Evolutionary conservation across 768 basidiomycete genomes (phyloP), one percentile per base, ranked within the genome.

Genomic region (Agrocybe praecox): DNA sequence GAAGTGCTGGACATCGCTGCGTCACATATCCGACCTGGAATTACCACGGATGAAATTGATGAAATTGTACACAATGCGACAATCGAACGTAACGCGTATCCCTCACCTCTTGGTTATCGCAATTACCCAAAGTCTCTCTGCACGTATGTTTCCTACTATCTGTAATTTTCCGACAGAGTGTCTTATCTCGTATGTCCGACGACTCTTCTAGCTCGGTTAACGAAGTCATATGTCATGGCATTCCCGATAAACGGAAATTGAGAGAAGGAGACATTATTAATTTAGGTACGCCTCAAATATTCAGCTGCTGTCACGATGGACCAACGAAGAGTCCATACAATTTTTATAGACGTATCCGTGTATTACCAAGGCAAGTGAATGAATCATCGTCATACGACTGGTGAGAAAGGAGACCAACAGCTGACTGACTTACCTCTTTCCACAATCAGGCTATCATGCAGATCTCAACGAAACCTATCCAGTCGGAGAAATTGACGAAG

Each of bases 181-280:
- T 19, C 49, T 29, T 22, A 44, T 36, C 43, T 60, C 49, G 15
- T 51, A 40, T 40, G 36, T 14, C 14, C 32, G 32, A 36, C 36
- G 9, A 6, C 33, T 34, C 46, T 21, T 54, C 47, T 46, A 92
- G 92, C 19, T 95, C 94, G 42, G 74, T 98, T 21, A 99, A 99
- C 71, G 96, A 98, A 72, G 90, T 84, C 49, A 96, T 99, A 65
- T 98, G 97, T 71, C 97, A 99, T 71, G 97, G 96, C 55, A 96
- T 96, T 59, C 95, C 96, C 34, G 94, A 96, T 75, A 80, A 89
- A 67, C 76, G 91, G 59, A 88, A 86, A 65, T 72, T 95, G 61
- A 81, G 81, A 65, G 93, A 98, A 62, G 97, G 97, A 17, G 97
- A 99, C 74, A 98, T 98, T 62, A 78, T 98, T 69, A 99, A 99